Base-by-base conservation (phyloP, 805 yeast genomes). In the Metschnikowia cubensis region DNA sequence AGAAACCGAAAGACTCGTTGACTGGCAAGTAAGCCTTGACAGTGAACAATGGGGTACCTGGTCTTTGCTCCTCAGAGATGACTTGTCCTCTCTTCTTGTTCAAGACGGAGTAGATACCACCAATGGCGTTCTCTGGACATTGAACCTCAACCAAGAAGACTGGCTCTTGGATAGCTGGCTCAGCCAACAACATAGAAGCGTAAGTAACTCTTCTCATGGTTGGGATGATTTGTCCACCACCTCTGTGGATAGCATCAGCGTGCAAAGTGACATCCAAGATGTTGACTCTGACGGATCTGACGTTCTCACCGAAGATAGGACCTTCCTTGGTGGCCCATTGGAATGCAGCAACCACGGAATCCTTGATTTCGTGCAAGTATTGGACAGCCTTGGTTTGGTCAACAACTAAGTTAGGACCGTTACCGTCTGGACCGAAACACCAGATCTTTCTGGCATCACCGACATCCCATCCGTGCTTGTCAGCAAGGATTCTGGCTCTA, bases 351-450 rank as follows among this genome's bases (percentile, higher is more conserved):
- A 90, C 97, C 71, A 91, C 97, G 71, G 96, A 92, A 80, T 92
- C 99, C 89, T 92, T 92, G 85, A 94, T 94, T 84, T 92, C 99
- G 77, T 82, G 77, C 81, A 92, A 85, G 90, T 91, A 92, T 83
- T 94, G 98, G 59, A 92, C 98, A 71, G 99, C 99, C 92, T 92
- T 92, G 72, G 98, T 92, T 81, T 91, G 97, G 83, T 92, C 99
- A 77, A 92, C 96, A 72, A 92, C 97, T 72, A 94, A 78, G 83
- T 92, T 92, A 70, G 99, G 91, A 80, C 99, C 99, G 76, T 81
- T 85, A 79, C 97, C 97, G 73, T 92, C 99, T 75, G 99, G 98
- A 82, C 99, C 99, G 90, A 92, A 92, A 87, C 97, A 89, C 99
- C 99, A 92, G 74, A 92, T 94, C 94, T 94, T 92, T 87, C 99